phyloP scores from a whole-genome alignment of 108 stramenopile species.

The Nannochloropsis salina region DNA sequence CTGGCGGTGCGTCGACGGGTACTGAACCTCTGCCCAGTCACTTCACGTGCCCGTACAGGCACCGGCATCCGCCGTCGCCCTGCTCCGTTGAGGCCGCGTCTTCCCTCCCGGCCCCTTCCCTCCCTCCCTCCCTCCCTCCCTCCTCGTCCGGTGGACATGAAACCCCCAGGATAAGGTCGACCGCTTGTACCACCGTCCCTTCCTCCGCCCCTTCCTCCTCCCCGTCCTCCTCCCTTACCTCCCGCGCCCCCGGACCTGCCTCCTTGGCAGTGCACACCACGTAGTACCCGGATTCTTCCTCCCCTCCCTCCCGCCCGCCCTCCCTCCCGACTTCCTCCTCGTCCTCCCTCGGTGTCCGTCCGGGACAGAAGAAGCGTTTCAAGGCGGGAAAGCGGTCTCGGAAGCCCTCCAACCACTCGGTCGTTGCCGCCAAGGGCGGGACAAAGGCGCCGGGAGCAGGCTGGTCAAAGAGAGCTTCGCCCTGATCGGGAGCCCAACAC shows the following conservation, averaged over 20 bases:
- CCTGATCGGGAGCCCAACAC: background rate
- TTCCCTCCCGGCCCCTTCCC: too few relatives aligned
- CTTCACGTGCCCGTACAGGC: too few relatives aligned
- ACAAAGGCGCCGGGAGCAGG: background rate
- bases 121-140: background rate
- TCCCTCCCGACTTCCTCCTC: too few relatives aligned
- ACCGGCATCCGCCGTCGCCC: background rate
- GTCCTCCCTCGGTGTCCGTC: too few relatives aligned
- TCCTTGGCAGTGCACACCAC: background rate
- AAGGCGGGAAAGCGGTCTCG: background rate
- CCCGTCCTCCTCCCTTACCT: background rate
- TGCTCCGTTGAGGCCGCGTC: too few relatives aligned
- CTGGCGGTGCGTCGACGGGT: too few relatives aligned
- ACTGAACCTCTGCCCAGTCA: too few relatives aligned
- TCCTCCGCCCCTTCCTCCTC: background rate
- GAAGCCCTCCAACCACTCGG: background rate
- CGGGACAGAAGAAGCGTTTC: background rate
- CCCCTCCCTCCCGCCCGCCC: background rate
- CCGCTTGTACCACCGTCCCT: background rate
- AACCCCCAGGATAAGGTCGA: too few relatives aligned
- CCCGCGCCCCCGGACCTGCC: background rate
- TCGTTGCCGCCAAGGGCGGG: background rate
- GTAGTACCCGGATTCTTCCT: background rate
- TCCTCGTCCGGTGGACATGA: background rate
- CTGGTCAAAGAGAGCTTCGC: background rate